Base-by-base conservation (phyloP, 768 basidiomycete species). In the Zangia roseola region DNA sequence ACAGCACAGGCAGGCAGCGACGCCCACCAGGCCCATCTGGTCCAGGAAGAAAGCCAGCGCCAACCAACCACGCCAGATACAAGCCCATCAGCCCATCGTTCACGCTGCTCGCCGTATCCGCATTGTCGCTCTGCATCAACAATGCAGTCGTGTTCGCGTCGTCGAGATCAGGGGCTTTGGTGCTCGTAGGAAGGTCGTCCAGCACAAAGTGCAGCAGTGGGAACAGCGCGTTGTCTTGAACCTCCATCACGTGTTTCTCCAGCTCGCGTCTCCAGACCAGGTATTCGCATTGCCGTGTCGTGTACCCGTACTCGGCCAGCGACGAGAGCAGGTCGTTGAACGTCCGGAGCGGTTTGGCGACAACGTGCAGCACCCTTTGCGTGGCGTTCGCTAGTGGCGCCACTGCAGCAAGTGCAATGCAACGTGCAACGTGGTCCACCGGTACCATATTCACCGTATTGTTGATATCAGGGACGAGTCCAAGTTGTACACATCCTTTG, bases 371-470 rank as follows among this genome's bases (percentile, higher is more conserved):
- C 14, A 92, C 91, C 21, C 77, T 74, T 49, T 84, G 69, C 10
- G 71, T 40, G 26, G 72, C 67, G 49, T 70, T 59, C 58, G 73
- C 70, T 47, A 83, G 68, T 36, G 85, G 78, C 2, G 81, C 75
- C 13, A 91, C 64, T 0, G 87, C 82, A 1, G 94, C 88, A 4
- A 90, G 74, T 0, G 88, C 71, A 5, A 84, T 83, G 61, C 91
- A 87, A 6, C 82, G 79, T 1, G 97, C 94, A 54, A 99, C 94
- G 65, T 94, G 90, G 68, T 98, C 90, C 33, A 98, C 97, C 0
- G 97, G 97, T 8, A 94, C 91, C 87, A 97, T 94, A 71, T 99
- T 99, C 61, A 99, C 80, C 2, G 91, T 88, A 70, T 99, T 99
- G 75, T 97, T 93, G 69, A 99, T 97, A 64, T 99, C 91, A 10